Evolutionary conservation across 1,284 basidiomycete species (phyloP), one percentile per base, ranked within the genome.

Genomic region (Coniferiporia weirii): DNA sequence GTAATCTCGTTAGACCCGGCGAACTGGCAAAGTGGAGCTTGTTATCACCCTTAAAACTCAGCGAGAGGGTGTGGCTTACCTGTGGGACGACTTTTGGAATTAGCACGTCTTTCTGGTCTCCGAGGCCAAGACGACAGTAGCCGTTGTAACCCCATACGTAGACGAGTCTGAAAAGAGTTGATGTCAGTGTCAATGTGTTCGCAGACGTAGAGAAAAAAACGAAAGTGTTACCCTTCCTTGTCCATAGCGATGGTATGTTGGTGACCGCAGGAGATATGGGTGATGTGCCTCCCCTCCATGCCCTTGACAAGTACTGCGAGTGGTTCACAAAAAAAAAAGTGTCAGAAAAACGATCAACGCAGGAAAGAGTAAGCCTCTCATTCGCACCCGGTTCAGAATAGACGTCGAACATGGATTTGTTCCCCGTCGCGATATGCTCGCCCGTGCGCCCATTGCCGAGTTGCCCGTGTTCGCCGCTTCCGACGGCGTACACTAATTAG

Each of bases 391-490:
- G 91, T 12, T 85, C 80, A 17, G 78, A 73, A 67, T 91, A 85
- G n/a, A 90, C 80, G 69, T 94, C 93, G 66, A 83, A 96, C 9
- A 82, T 85, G 0, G 86, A 82, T 70, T 93, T 93, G 64, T 91
- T 91, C 40, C 85, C 91, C 2, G 88, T 88, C 6, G 87, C 84
- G 61, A 96, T 89, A 45, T 93, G 83, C 72, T 95, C 93, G 17
- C 94, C 93, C 0, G 93, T 94, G 59, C 84, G 83, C 13, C 95
- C 95, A 67, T 94, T 95, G 0, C 94, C 95, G 0, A 98, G 78
- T 66, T 97, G 93, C 1, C 95, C 95, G 64, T 92, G 87, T 72
- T 97, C 93, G n/a, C 86, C 90, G 57, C 90, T 94, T 38, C 95
- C 95, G 64, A 93, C 87, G 0, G 93, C 82, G 68, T 90, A 98